Conservation (phyloP, 306 rosid species). For the Phaseolus lunatus region DNA sequence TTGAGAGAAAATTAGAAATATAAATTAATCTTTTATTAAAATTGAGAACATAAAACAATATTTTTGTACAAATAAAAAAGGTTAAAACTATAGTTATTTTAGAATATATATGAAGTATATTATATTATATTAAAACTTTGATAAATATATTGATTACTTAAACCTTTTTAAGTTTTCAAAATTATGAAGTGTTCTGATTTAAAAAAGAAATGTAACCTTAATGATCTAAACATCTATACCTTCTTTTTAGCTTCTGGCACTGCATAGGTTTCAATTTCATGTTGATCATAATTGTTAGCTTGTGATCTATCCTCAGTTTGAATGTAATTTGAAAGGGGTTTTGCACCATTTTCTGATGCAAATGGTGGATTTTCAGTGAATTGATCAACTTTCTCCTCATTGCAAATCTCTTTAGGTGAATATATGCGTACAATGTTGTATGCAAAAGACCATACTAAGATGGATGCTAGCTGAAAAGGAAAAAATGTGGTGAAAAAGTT, state of each 20-base stretch:
- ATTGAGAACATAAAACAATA: too few relatives aligned
- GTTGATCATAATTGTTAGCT: constrained; percentile 28
- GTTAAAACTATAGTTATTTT: too few relatives aligned
- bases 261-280: constrained; percentile 39
- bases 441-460: constrained; percentile 52
- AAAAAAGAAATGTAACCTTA: too few relatives aligned
- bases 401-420: constrained; percentile 26
- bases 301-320: constrained; percentile 9
- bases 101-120: too few relatives aligned
- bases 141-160: too few relatives aligned
- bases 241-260: constrained; percentile 2
- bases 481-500: too few relatives aligned
- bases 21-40: too few relatives aligned
- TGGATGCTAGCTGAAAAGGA: constrained; percentile 38
- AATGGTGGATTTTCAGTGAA: neutral
- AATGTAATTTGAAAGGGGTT: constrained; percentile 29
- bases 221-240: constrained; percentile 17
- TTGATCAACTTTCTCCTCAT: constrained; percentile 37
- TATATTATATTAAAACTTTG: too few relatives aligned
- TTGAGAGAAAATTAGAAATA: too few relatives aligned
- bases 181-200: too few relatives aligned
- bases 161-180: too few relatives aligned
- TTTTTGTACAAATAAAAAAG: too few relatives aligned
- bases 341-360: constrained; percentile 24
- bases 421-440: constrained; percentile 49